Conservation (phyloP, 371 early-diverging fungal species). For the Rhizomucor miehei region DNA sequence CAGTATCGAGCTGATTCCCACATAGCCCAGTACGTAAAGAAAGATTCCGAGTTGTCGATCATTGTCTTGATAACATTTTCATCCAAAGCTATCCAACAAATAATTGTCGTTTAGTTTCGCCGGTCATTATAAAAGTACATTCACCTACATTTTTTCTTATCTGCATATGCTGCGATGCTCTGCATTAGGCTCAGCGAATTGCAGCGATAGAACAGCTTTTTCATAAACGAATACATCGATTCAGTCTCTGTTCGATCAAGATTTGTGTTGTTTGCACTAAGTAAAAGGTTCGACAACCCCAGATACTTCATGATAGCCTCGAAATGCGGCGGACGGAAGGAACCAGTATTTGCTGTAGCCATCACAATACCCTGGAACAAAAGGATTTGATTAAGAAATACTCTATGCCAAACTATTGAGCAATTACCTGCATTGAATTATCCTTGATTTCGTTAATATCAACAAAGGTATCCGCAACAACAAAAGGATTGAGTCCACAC, state of each 20-base stretch:
- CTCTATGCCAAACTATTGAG: too few relatives aligned
- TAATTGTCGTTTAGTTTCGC: too few relatives aligned
- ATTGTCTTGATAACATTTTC: slow-evolving; percentile 17
- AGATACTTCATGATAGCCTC: slow-evolving; percentile 39
- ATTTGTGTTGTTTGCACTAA: slow-evolving; percentile 7
- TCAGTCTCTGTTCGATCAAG: background rate
- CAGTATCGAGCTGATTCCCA: slow-evolving; percentile 82
- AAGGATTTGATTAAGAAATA: background rate
- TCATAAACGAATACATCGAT: background rate
- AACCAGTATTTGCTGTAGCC: slow-evolving; percentile 45
- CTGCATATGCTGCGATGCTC: slow-evolving; percentile 11
- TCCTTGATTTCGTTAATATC: slow-evolving; percentile 4
- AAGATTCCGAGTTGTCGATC: slow-evolving; percentile 26
- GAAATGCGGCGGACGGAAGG: slow-evolving; percentile 46
- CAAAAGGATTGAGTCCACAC: slow-evolving; percentile 23
- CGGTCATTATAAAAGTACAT: too few relatives aligned
- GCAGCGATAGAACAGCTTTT: slow-evolving; percentile 36
- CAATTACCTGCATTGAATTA: slow-evolving; percentile 19
- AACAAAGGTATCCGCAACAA: slow-evolving; percentile 17
- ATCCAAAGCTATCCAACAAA: too few relatives aligned
- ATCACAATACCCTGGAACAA: slow-evolving; percentile 24
- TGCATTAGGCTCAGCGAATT: slow-evolving; percentile 27
- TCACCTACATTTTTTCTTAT: slow-evolving; percentile 23
- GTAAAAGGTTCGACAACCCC: slow-evolving; percentile 29
- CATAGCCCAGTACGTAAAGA: slow-evolving; percentile 67